Evolutionary conservation across 768 basidiomycete species (phyloP).

Genomic region (Hortiboletus flavorubellus): DNA sequence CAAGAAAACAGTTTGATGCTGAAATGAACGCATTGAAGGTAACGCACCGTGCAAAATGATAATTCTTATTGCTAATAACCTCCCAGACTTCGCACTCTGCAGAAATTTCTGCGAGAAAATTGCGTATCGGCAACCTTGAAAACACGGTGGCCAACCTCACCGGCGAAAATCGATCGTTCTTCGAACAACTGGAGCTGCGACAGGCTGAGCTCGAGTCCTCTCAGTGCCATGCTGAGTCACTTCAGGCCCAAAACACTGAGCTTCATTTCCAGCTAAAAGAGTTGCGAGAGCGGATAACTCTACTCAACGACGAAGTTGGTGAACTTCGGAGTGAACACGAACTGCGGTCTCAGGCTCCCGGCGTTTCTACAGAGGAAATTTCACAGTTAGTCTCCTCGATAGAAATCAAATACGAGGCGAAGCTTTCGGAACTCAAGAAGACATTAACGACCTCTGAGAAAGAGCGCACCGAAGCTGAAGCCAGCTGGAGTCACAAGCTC

Average conservation of each 20-base stretch:
- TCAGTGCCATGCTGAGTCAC: conserved; percentile 66
- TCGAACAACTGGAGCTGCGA: conserved; percentile 82
- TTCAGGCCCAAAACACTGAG: conserved; percentile 79
- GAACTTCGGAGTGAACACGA: conserved; percentile 64
- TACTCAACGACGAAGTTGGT: conserved; percentile 68
- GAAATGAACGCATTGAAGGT: conserved; percentile 78
- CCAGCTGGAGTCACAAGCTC: conserved; percentile 85
- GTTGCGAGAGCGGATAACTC: conserved; percentile 61
- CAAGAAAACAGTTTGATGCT: conserved; percentile 72
- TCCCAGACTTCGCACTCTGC: conserved; percentile 63
- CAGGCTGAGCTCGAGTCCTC: conserved; percentile 90
- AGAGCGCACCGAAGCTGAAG: conserved; percentile 84
- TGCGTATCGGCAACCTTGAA: conserved; percentile 69
- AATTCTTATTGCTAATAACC: conserved; percentile 1
- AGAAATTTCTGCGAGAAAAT: conserved; percentile 57
- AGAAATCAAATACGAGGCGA: conserved; percentile 74
- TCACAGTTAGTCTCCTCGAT: conserved; percentile 70
- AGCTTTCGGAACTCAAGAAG: conserved; percentile 66
- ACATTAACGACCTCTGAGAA: conserved; percentile 65
- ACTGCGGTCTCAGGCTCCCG: conserved; percentile 39
- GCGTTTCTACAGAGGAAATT: conserved; percentile 57
- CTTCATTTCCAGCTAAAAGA: conserved; percentile 85
- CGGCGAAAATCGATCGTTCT: conserved; percentile 73
- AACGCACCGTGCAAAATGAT: conserved; percentile 7
- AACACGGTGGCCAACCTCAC: conserved; percentile 63